Evolutionary conservation across 2,329 filamentous ascomycete genomes (phyloP).

Genomic region (Exutisphaerella laricina): DNA sequence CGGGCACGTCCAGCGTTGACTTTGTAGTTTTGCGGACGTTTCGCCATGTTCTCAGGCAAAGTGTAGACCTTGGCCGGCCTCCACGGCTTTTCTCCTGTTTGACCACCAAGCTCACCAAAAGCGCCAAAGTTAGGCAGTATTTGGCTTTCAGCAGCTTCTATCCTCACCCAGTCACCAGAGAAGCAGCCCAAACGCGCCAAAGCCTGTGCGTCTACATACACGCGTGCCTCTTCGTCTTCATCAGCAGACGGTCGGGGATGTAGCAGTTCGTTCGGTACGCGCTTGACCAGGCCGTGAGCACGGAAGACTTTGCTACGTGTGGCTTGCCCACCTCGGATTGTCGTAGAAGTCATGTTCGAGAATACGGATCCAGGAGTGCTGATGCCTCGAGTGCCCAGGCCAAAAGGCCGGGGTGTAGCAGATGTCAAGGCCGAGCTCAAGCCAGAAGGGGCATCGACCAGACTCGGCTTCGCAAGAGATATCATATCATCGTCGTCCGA

Average conservation of each 20-base stretch:
- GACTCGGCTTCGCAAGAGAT: slow-evolving; percentile 71
- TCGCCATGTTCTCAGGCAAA: slow-evolving; percentile 65
- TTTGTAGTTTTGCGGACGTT: slow-evolving; percentile 50
- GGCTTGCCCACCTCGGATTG: slow-evolving; percentile 63
- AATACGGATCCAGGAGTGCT: slow-evolving; percentile 83
- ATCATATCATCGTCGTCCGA: slow-evolving; percentile 97
- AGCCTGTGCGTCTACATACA: slow-evolving; percentile 85
- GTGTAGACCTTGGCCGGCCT: slow-evolving; percentile 85
- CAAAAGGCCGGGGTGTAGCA: slow-evolving; percentile 72
- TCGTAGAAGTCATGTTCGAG: slow-evolving; percentile 80
- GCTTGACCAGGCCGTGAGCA: slow-evolving; percentile 66
- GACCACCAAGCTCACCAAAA: slow-evolving; percentile 60
- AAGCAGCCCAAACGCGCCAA: slow-evolving; percentile 91
- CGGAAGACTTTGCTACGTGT: slow-evolving; percentile 76
- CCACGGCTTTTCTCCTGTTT: slow-evolving; percentile 65
- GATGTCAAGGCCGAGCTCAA: slow-evolving; percentile 73
- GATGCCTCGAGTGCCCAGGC: slow-evolving; percentile 65
- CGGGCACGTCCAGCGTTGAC: slow-evolving; percentile 47
- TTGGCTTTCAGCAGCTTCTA: slow-evolving; percentile 72
- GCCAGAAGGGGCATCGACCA: slow-evolving; percentile 72
- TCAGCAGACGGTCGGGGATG: slow-evolving; percentile 79
- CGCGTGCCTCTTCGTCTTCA: slow-evolving; percentile 77
- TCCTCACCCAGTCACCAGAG: slow-evolving; percentile 90
- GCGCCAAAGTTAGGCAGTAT: slow-evolving; percentile 62
- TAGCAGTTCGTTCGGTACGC: slow-evolving; percentile 69